A percentile compares a stretch with the other conserved stretches of the same genome.
Evolutionary conservation across 441 rosid genomes (phyloP).

Genomic region (Pelargonium citronellum): DNA sequence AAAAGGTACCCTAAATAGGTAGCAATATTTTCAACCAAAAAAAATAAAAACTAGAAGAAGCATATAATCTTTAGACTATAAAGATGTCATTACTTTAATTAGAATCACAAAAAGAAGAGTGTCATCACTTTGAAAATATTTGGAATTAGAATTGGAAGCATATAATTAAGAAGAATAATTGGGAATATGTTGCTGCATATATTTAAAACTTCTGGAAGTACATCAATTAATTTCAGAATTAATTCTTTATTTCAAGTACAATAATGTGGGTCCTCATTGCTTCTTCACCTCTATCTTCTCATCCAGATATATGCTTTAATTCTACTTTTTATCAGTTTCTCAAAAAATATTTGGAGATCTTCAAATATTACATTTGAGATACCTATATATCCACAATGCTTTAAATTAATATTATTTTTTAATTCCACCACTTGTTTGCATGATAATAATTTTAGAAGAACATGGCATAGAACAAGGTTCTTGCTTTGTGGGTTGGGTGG

Average conservation of each 20-base stretch:
- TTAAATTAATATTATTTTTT: too few species aligned
- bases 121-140: not conserved
- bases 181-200: too few species aligned
- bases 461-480: not conserved
- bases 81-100: not conserved
- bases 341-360: too few species aligned
- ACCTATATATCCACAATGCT: not conserved
- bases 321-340: not conserved
- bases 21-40: not conserved
- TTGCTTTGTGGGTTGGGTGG: not conserved
- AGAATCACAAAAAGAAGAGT: not conserved
- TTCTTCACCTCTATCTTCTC: not conserved
- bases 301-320: not conserved
- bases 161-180: not conserved
- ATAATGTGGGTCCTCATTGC: not conserved
- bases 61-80: constrained; percentile 3
- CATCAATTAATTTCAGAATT: not conserved
- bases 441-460: not conserved
- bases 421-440: not conserved
- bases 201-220: not conserved
- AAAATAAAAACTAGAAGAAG: not conserved
- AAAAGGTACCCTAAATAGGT: too few species aligned
- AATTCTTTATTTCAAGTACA: not conserved
- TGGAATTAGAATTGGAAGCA: not conserved
- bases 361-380: not conserved